Base-by-base conservation (phyloP, 2,329 filamentous ascomycete genomes). In the Epichloe uncinata region DNA sequence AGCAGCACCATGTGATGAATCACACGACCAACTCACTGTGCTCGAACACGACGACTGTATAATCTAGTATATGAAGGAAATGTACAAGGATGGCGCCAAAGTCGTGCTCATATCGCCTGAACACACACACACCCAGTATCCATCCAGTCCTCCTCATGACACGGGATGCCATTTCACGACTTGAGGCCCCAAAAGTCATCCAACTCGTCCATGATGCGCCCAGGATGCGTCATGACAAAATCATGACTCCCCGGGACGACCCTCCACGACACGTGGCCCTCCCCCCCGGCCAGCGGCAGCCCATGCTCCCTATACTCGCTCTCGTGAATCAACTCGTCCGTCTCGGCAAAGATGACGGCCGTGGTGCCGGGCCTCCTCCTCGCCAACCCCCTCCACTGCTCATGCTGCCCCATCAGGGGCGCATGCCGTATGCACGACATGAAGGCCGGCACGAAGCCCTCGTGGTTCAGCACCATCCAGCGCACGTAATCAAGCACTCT, bases 361-460 rank as follows among this genome's bases (percentile, higher is more conserved):
- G 72, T 74, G 20, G 71, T 73, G 2, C 70, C 66, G 6, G 66
- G 59, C 48, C 63, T 57, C 35, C 73, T 65, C 48, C 56, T 55
- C 1, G 70, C 68, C 6, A 83, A 63, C 63, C 61, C 38, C 59
- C 22, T 59, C 75, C 77, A 82, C 34, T 67, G 68, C 18, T 68
- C 68, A 16, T 76, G 67, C 63, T 79, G 74, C 11, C 68, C 70
- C 48, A 72, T 70, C 50, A 82, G 66, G 9, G 77, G 77, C 11
- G 73, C 75, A 55, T 73, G 64, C 42, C 72, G 70, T 50, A 82
- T 69, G 44, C 74, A 76, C 45, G 73, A 76, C 68, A 80, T 75
- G 60, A 82, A 82, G 8, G 78, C 72, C 7, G 71, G 71, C 12
- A 82, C 71, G 60, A 82, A 82, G 11, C 79, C 79, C 7, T 61